Conservation (phyloP, 2,329 filamentous ascomycete genomes). For the Leptodontidium sp. region DNA sequence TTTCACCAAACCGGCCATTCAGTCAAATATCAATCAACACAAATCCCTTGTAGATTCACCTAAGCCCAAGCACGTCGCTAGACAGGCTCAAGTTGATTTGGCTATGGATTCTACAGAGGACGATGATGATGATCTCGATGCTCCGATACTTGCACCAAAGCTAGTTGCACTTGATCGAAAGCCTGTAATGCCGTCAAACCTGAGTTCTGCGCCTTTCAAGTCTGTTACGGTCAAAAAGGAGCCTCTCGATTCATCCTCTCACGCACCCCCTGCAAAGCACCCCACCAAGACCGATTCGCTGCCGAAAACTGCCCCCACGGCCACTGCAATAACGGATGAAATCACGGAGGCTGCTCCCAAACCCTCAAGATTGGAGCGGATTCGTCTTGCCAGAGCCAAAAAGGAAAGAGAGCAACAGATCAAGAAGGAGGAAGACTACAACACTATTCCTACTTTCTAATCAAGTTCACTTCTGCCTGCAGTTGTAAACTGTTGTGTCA, state of each 20-base stretch:
- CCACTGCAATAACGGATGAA: not conserved
- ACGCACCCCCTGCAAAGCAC: not conserved
- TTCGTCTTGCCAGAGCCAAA: conserved; percentile 32
- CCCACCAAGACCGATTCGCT: not conserved
- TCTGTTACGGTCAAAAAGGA: conserved; percentile 7
- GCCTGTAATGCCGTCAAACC: not conserved
- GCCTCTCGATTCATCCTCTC: not conserved
- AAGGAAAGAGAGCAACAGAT: conserved; percentile 36
- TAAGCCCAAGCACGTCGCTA: conserved; percentile 20
- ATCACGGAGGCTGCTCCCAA: conserved; percentile 14
- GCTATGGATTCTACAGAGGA: conserved; percentile 37
- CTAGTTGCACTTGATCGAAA: conserved; percentile 21
- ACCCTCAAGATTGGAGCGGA: conserved; percentile 35
- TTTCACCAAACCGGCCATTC: conserved; percentile 38
- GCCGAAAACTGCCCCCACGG: not conserved
- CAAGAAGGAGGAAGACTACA: conserved; percentile 33
- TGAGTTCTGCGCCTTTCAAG: not conserved
- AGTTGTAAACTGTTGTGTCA: not conserved
- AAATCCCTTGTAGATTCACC: conserved; percentile 25
- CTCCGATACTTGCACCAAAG: conserved; percentile 38
- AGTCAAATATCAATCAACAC: conserved; percentile 24
- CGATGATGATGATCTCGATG: conserved; percentile 45
- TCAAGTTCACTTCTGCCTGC: not conserved
- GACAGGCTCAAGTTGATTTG: conserved; percentile 13
- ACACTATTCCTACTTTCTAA: conserved; percentile 42